Evolutionary conservation across 164 flowering plant genomes (phyloP).

Genomic region (Annona cherimola): DNA sequence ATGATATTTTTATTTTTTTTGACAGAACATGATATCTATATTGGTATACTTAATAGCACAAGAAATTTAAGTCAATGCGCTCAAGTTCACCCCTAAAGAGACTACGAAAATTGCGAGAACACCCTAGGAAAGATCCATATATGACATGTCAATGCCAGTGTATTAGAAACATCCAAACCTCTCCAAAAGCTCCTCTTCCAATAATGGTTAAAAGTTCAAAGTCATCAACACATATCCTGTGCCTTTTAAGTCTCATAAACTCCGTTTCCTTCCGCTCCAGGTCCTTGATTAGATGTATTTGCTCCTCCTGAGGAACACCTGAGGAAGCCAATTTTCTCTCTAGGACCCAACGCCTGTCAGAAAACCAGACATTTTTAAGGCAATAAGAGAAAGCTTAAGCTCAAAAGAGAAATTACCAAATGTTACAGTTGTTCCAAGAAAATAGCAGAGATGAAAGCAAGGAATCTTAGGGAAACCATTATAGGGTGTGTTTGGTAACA

Average conservation of each 20-base stretch:
- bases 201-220: constrained; percentile 86
- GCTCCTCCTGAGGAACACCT: constrained; percentile 79
- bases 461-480: background rate
- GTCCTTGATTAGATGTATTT: constrained; percentile 72
- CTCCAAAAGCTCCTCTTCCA: constrained; percentile 98
- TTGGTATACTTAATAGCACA: no score
- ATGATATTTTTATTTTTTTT: no score
- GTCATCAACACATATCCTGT: constrained; percentile 84
- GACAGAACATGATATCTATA: no score
- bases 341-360: constrained; percentile 69
- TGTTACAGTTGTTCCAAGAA: background rate
- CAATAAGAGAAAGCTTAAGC: background rate
- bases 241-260: constrained; percentile 78
- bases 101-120: no score
- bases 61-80: no score
- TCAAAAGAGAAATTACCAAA: background rate
- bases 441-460: background rate
- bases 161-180: constrained; percentile 43
- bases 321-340: constrained; percentile 74
- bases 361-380: background rate
- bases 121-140: no score
- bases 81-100: no score
- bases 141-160: no score
- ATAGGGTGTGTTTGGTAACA: no score
- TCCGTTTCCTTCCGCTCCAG: constrained; percentile 89